Evolutionary conservation across 768 basidiomycete genomes (phyloP).

Genomic region (Boletus huronensis): DNA sequence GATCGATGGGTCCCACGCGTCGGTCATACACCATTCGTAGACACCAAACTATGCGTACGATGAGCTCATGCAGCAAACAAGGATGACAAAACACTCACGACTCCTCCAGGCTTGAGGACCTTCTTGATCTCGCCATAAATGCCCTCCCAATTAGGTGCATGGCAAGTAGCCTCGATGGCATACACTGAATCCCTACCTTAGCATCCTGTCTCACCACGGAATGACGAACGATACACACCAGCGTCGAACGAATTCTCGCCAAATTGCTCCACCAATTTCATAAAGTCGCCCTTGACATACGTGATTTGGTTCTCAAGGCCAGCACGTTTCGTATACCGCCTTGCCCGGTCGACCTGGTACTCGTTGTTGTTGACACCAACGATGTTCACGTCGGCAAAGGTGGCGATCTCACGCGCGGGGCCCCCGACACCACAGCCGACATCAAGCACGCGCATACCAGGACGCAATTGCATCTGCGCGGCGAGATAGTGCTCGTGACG

Average conservation of each 20-base stretch:
- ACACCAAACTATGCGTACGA: slow-evolving; percentile 72
- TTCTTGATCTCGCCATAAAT: slow-evolving; percentile 92
- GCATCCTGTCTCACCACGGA: neutral
- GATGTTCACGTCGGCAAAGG: slow-evolving; percentile 81
- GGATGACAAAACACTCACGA: slow-evolving; percentile 50
- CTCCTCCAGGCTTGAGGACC: slow-evolving; percentile 93
- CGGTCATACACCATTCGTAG: slow-evolving; percentile 99
- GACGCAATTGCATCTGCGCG: slow-evolving; percentile 73
- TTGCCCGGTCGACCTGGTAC: slow-evolving; percentile 88
- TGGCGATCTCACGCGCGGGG: slow-evolving; percentile 92
- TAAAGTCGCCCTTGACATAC: slow-evolving; percentile 94
- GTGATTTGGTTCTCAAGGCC: slow-evolving; percentile 74
- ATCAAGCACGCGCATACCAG: slow-evolving; percentile 95
- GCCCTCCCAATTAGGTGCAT: slow-evolving; percentile 94
- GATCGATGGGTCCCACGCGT: slow-evolving; percentile 81
- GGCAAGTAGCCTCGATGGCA: slow-evolving; percentile 96
- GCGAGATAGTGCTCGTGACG: slow-evolving; percentile 98
- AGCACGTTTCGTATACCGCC: slow-evolving; percentile 71
- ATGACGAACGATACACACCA: slow-evolving; percentile 44
- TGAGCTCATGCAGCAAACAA: neutral
- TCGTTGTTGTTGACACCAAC: slow-evolving; percentile 95
- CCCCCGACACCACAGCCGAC: slow-evolving; percentile 99
- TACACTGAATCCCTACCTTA: slow-evolving; percentile 55
- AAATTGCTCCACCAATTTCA: slow-evolving; percentile 89
- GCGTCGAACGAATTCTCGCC: slow-evolving; percentile 94